These are phyloP conservation scores for Hippophae rhamnoides DNA, from an alignment of 306 rosid species.

Conservation along the genomic window DNA sequence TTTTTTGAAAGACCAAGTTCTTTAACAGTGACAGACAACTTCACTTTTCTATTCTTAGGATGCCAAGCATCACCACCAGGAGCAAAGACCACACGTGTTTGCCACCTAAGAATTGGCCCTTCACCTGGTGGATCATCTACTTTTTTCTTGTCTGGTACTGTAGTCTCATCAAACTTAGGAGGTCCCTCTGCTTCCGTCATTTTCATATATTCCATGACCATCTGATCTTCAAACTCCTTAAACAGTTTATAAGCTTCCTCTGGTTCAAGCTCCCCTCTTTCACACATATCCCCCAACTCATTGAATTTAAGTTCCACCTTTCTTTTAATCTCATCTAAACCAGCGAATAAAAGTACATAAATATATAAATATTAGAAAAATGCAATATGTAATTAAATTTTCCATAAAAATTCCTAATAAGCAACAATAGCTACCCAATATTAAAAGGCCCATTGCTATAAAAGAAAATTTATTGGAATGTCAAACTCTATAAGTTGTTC, in stretches of 20 bases:
- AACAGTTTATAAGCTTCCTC: conserved; percentile 71
- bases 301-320: conserved; percentile 67
- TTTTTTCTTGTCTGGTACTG: conserved; percentile 47
- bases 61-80: conserved; percentile 99
- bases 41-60: conserved; percentile 90
- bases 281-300: conserved; percentile 87
- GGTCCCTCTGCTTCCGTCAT: conserved; percentile 55
- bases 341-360: conserved; percentile 3
- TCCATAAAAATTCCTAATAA: too few species aligned
- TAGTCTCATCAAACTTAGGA: conserved; percentile 33
- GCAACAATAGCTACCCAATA: too few species aligned
- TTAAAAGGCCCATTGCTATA: too few species aligned
- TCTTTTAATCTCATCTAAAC: conserved; percentile 49
- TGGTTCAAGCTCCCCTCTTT: conserved; percentile 88
- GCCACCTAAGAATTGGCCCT: conserved; percentile 94
- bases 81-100: conserved; percentile 70
- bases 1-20: conserved; percentile 84
- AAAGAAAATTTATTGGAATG: too few species aligned
- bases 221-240: conserved; percentile 74
- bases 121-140: conserved; percentile 82
- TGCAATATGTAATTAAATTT: background rate
- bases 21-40: conserved; percentile 77
- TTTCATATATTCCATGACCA: conserved; percentile 43
- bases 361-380: conserved; percentile 14
- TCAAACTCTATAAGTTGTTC: too few species aligned